A percentile compares a stretch with the other conserved stretches of the same genome.
These are phyloP conservation scores for Vaccinium myrtillus DNA, from an alignment of 148 eudicot species.

Conservation along the genomic window DNA sequence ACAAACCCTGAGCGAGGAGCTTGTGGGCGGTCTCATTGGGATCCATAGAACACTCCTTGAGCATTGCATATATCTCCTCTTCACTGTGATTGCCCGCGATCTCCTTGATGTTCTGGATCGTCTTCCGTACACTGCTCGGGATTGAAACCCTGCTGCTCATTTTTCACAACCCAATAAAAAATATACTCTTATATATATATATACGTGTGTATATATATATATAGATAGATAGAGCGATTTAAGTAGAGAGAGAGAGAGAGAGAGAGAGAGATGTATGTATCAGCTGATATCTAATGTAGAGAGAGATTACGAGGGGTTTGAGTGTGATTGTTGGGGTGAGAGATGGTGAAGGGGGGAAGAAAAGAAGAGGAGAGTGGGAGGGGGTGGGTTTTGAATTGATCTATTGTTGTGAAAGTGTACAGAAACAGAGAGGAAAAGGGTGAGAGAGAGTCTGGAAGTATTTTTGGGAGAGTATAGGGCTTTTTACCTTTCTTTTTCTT, in stretches of 20 bases:
- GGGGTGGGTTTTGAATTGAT: conserved; percentile 32
- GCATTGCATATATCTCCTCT: conserved; percentile 65
- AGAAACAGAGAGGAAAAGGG: conserved; percentile 12
- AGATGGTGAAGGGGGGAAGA: conserved; percentile 1
- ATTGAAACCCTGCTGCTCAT: conserved; percentile 63
- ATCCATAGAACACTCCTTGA: conserved; percentile 76
- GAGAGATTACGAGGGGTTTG: background rate
- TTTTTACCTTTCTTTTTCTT: conserved; percentile 4
- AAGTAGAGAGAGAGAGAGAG: background rate
- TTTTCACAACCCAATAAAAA: conserved; percentile 14
- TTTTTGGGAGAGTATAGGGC: conserved; percentile 12
- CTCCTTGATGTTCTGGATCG: conserved; percentile 60
- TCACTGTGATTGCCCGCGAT: conserved; percentile 53
- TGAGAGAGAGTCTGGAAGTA: background rate
- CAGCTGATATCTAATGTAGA: background rate
- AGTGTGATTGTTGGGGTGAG: background rate
- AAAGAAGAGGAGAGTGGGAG: background rate
- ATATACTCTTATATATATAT: background rate
- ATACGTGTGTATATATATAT: background rate
- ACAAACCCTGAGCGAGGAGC: conserved; percentile 39
- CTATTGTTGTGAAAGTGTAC: background rate
- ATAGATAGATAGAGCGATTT: background rate
- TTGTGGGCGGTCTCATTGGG: conserved; percentile 68
- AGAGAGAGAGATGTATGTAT: background rate
- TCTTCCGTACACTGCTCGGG: conserved; percentile 44